A percentile compares a stretch with the other conserved stretches of the same genome.
These are phyloP conservation scores for Protea cynaroides DNA, from an alignment of 164 flowering plant species.

Conservation along the genomic window DNA sequence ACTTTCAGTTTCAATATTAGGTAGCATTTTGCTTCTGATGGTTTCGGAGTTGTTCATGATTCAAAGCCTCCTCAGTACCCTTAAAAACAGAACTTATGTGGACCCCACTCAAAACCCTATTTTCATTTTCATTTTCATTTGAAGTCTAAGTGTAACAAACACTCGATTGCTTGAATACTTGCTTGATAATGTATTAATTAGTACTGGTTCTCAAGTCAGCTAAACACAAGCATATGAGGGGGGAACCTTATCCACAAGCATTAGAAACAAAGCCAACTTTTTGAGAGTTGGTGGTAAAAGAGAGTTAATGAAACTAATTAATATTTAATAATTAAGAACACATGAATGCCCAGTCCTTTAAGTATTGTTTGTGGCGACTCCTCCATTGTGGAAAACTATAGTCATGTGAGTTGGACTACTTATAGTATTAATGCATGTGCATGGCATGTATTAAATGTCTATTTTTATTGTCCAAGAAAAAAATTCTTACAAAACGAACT, in stretches of 20 bases:
- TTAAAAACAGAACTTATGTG: no score
- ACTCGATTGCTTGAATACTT: background rate
- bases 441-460: no score
- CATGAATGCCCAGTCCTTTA: conserved; percentile 4
- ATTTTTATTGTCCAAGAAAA: no score
- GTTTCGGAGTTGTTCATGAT: background rate
- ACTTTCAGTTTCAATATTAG: background rate
- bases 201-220: no score
- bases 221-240: background rate
- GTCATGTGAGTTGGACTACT: background rate
- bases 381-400: conserved; percentile 1
- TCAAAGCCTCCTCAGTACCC: background rate
- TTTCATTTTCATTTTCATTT: no score
- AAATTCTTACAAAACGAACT: no score
- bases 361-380: background rate
- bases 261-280: background rate
- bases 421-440: no score
- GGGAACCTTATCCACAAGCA: background rate
- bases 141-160: background rate
- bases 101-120: background rate
- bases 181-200: no score
- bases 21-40: background rate
- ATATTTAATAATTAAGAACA: background rate
- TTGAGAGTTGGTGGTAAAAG: conserved; percentile 4
- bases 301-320: background rate